Evolutionary conservation across 805 yeast genomes (phyloP).

Genomic region (Lachancea waltii): DNA sequence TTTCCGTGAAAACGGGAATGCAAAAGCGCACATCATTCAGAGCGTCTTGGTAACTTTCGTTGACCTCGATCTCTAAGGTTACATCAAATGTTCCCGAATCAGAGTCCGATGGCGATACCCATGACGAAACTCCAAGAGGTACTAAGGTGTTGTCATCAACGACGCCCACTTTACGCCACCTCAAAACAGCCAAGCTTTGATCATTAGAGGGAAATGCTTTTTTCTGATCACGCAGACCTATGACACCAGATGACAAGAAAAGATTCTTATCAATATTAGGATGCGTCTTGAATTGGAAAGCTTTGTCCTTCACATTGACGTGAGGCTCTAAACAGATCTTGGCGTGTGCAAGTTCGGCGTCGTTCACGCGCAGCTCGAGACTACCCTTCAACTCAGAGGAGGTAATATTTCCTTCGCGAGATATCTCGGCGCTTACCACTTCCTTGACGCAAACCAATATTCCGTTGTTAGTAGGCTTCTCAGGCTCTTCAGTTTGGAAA

Average conservation of each 20-base stretch:
- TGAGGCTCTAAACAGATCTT: constrained; percentile 51
- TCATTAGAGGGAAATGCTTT: constrained; percentile 90
- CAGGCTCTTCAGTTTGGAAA: constrained; percentile 21
- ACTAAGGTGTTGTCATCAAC: constrained; percentile 46
- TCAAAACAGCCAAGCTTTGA: constrained; percentile 81
- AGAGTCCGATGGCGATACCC: constrained; percentile 66
- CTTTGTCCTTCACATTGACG: constrained; percentile 39
- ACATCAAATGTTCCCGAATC: constrained; percentile 54
- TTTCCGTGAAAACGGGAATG: constrained; percentile 62
- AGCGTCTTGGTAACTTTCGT: constrained; percentile 39
- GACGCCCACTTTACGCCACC: constrained; percentile 78
- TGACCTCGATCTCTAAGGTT: constrained; percentile 83
- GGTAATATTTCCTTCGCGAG: constrained; percentile 73
- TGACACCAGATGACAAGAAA: constrained; percentile 50
- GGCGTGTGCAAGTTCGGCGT: constrained; percentile 62
- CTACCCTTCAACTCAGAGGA: constrained; percentile 85
- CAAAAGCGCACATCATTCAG: constrained; percentile 45
- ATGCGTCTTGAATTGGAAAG: constrained; percentile 80
- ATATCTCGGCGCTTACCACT: constrained; percentile 65
- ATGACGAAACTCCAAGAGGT: constrained; percentile 74
- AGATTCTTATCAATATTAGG: constrained; percentile 84
- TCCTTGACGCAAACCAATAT: constrained; percentile 73
- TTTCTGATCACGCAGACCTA: constrained; percentile 68
- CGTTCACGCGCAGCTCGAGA: constrained; percentile 77
- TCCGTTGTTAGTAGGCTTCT: constrained; percentile 55